Percentiles rank a stretch among this genome's conserved stretches.
Conservation (phyloP, 1,284 basidiomycete genomes). For the Phenoliferia sp. region DNA sequence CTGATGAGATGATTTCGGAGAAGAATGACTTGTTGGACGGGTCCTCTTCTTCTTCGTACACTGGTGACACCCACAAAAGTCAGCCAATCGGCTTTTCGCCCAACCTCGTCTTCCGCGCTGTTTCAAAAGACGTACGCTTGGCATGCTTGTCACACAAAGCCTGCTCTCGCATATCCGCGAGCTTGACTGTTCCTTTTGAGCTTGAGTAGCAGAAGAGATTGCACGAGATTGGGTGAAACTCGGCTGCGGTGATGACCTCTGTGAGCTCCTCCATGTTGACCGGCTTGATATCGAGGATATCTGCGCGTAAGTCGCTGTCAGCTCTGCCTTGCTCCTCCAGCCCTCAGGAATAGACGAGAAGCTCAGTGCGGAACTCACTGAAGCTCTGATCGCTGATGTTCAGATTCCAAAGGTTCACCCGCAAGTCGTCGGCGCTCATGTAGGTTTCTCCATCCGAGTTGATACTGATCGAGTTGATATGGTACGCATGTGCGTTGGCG, state of each 20-base stretch:
- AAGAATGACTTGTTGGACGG: slow-evolving; percentile 97
- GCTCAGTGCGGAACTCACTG: slow-evolving; percentile 58
- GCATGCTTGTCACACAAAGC: slow-evolving; percentile 94
- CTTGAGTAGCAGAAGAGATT: slow-evolving; percentile 99
- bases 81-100: neutral
- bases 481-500: slow-evolving; percentile 98
- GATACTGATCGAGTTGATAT: slow-evolving; percentile 99
- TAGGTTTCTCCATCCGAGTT: slow-evolving; percentile 99
- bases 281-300: slow-evolving; percentile 99
- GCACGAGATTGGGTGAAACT: slow-evolving; percentile 97
- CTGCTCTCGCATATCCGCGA: slow-evolving; percentile 99
- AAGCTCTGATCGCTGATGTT: slow-evolving; percentile 99
- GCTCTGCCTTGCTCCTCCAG: neutral
- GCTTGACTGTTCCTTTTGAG: slow-evolving; percentile 99
- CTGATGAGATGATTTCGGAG: slow-evolving; percentile 99
- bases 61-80: slow-evolving; percentile 46
- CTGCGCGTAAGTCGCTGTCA: slow-evolving; percentile 47
- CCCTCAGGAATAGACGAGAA: neutral
- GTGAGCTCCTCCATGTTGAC: slow-evolving; percentile 99
- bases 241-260: slow-evolving; percentile 98
- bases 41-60: slow-evolving; percentile 98
- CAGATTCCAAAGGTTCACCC: slow-evolving; percentile 97
- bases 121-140: slow-evolving; percentile 85
- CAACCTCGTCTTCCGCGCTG: neutral
- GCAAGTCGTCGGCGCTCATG: slow-evolving; percentile 94